Evolutionary conservation across 768 basidiomycete genomes (phyloP), one percentile per base, ranked within the genome.

Genomic region (Tulasnella sp.): DNA sequence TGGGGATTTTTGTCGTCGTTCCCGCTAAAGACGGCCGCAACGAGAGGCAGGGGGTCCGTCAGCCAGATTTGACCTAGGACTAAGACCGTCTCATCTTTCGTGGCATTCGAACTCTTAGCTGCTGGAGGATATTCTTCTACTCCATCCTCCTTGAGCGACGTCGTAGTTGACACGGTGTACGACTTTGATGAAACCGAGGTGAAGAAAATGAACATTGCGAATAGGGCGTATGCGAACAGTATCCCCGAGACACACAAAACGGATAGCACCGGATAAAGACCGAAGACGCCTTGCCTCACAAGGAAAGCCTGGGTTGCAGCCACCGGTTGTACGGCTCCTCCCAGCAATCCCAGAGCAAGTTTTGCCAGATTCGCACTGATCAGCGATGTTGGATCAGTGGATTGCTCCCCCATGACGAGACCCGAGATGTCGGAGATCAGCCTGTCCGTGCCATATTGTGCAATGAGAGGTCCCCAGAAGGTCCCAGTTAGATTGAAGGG

Each of bases 21-120:
- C 3, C 60, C 60, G 24, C n/a, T 28, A 28, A 64, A 64, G 60
- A 64, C 2, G 24, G 60, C 24, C 60, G 60, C 60, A 12, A 64
- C 60, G 24, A 64, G 60, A 64, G 60, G 60, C 12, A 64, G 60
- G 28, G 60, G 60, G n/a, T 64, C n/a, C 60, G 60, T 64, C 60
- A 64, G 31, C 60, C 60, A 64, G 7, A 64, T 24, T 31, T 64
- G 60, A 9, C 60, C 60, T 5, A 64, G 60, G 31, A 64, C 60
- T 28, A 64, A 24, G 3, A 28, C 60, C n/a, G 60, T 64, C 31
- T 31, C 31, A 2, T 64, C 60, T 22, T 64, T 31, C 12, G 60
- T 7, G 1, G 24, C 11, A 64, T 31, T 28, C 14, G n/a, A 64
- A 18, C 60, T n/a, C 31, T 8, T 28, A 6, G n/a, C 5, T 7